Conservation (phyloP, 2,329 filamentous ascomycete species). For the Epichloe brachyelytri region DNA sequence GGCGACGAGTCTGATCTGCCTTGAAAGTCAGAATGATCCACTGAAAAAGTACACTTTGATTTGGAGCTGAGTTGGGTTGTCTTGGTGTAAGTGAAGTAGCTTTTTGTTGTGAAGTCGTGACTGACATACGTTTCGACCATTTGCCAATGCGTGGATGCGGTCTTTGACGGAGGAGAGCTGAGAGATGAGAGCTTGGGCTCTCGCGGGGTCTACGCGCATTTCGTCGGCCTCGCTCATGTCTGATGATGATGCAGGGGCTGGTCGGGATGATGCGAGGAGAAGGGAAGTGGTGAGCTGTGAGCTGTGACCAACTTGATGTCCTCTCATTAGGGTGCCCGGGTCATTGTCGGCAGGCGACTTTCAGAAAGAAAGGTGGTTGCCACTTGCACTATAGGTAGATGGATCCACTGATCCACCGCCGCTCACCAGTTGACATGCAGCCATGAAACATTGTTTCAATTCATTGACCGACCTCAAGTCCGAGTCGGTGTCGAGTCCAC, state of each 20-base stretch:
- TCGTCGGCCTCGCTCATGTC: constrained; percentile 32
- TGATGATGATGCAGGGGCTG: constrained; percentile 1
- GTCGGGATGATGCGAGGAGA: not conserved
- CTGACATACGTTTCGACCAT: constrained; percentile 39
- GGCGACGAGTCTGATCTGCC: constrained; percentile 70
- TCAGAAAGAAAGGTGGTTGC: too few species aligned
- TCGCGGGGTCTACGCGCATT: constrained; percentile 50
- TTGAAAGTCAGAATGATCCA: constrained; percentile 1
- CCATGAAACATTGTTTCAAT: too few species aligned
- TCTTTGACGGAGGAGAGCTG: constrained; percentile 49
- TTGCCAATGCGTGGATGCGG: constrained; percentile 40
- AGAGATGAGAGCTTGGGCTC: constrained; percentile 48
- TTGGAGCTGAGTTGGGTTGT: not conserved
- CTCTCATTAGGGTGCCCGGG: not conserved
- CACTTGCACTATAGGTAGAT: too few species aligned
- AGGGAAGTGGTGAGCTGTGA: not conserved
- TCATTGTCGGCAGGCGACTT: constrained; percentile 5
- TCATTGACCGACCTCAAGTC: too few species aligned
- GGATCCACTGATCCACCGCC: not conserved
- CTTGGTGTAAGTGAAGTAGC: not conserved
- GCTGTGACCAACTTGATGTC: not conserved
- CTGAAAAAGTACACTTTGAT: not conserved
- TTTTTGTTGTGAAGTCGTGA: too few species aligned
- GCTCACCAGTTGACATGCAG: not conserved
- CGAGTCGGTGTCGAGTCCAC: not conserved